Evolutionary conservation across 345 rosid species (phyloP).

Genomic region (Microthlaspi erraticum): DNA sequence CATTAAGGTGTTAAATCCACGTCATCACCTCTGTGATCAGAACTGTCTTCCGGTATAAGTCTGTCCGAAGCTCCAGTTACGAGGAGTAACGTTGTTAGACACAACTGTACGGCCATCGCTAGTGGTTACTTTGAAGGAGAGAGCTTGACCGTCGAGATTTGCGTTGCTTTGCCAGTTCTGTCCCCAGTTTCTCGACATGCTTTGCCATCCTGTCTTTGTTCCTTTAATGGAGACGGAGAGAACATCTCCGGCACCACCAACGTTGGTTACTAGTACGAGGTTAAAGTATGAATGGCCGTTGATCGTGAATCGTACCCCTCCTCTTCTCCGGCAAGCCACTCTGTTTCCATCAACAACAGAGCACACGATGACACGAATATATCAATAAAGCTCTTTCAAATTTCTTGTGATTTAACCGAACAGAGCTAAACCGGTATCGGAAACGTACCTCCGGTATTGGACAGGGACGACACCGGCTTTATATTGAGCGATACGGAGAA

Average conservation of each 20-base stretch:
- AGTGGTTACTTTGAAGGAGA: conserved; percentile 62
- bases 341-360: conserved; percentile 39
- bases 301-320: conserved; percentile 62
- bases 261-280: conserved; percentile 64
- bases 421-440: conserved; percentile 15
- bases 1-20: conserved; percentile 28
- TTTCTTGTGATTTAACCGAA: neutral
- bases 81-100: conserved; percentile 52
- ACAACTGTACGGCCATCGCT: conserved; percentile 56
- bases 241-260: conserved; percentile 66
- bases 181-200: conserved; percentile 71
- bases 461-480: conserved; percentile 81
- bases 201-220: conserved; percentile 53
- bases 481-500: conserved; percentile 77
- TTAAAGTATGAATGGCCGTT: conserved; percentile 76
- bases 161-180: conserved; percentile 72
- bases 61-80: conserved; percentile 62
- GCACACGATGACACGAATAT: neutral
- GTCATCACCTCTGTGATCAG: conserved; percentile 37
- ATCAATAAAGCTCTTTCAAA: neutral
- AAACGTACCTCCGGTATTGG: conserved; percentile 61
- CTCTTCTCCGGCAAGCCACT: conserved; percentile 55
- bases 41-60: conserved; percentile 63
- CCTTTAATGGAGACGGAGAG: conserved; percentile 55
- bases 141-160: conserved; percentile 59